Evolutionary conservation across 768 basidiomycete species (phyloP).

Genomic region (Clitopilus hobsonii): DNA sequence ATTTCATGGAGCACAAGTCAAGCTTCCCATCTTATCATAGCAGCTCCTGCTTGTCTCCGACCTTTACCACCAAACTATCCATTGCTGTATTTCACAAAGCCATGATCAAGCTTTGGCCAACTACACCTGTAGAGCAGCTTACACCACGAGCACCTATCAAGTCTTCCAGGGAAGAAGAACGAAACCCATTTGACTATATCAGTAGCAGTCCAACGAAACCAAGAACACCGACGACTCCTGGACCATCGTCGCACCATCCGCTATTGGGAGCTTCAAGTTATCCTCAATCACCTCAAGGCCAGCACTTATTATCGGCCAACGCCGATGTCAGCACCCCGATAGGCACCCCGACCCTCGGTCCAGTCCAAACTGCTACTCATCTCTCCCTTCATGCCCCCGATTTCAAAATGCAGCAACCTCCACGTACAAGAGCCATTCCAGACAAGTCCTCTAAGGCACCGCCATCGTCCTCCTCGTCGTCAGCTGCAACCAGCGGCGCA

Average conservation of each 20-base stretch:
- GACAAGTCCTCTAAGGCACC: conserved; percentile 18
- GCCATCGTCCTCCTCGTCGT: conserved; percentile 37
- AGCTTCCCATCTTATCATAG: background rate
- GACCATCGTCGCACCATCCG: conserved; percentile 28
- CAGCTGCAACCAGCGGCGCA: conserved; percentile 12
- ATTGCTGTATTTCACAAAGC: conserved; percentile 19
- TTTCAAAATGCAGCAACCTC: conserved; percentile 73
- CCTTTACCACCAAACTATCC: conserved; percentile 5
- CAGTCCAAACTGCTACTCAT: conserved; percentile 51
- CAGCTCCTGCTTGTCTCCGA: conserved; percentile 6
- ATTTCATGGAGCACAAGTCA: background rate
- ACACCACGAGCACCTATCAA: conserved; percentile 51
- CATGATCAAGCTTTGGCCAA: conserved; percentile 73
- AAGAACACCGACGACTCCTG: conserved; percentile 27
- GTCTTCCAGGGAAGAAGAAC: conserved; percentile 23
- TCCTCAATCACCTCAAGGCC: conserved; percentile 15
- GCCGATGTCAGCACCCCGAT: conserved; percentile 36
- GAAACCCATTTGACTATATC: conserved; percentile 60
- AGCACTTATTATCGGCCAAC: conserved; percentile 35
- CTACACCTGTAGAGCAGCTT: conserved; percentile 44
- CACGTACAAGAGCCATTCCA: conserved; percentile 32
- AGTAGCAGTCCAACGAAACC: conserved; percentile 20
- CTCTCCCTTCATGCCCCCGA: conserved; percentile 84
- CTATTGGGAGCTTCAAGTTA: conserved; percentile 28
- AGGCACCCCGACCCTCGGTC: conserved; percentile 37